Conservation (phyloP, 2,329 filamentous ascomycete genomes). For the Trichoderma semiorbis region DNA sequence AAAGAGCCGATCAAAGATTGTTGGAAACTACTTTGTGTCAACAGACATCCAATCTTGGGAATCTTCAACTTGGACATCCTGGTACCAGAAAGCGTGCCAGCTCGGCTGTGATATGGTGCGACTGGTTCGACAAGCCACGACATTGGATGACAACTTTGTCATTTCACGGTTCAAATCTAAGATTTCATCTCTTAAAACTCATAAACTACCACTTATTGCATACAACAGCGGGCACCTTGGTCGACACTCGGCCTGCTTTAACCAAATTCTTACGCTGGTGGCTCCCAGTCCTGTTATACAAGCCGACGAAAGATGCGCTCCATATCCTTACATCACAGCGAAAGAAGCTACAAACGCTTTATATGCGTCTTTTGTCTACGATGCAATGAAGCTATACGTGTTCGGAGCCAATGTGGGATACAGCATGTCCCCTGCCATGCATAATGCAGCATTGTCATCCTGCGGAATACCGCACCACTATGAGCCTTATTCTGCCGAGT, state of each 20-base stretch:
- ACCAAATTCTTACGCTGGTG: slow-evolving; percentile 5
- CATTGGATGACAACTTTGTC: slow-evolving; percentile 1
- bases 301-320: neutral
- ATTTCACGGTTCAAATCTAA: slow-evolving; percentile 1
- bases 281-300: neutral
- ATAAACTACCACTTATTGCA: slow-evolving; percentile 1
- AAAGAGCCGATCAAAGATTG: slow-evolving; percentile 4
- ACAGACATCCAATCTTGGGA: slow-evolving; percentile 9
- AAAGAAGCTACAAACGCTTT: slow-evolving; percentile 7
- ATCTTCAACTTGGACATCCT: slow-evolving; percentile 3
- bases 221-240: neutral
- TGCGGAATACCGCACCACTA: slow-evolving; percentile 4
- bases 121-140: neutral
- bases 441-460: slow-evolving; percentile 1
- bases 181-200: neutral
- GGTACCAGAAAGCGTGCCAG: slow-evolving; percentile 9
- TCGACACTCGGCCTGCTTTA: slow-evolving; percentile 2
- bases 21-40: slow-evolving; percentile 3
- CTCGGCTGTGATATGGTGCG: slow-evolving; percentile 5
- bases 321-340: neutral
- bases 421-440: slow-evolving; percentile 15
- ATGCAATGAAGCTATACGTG: slow-evolving; percentile 10
- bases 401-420: slow-evolving; percentile 14
- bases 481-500: neutral
- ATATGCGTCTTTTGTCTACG: slow-evolving; percentile 9